Conservation (phyloP, 2,329 filamentous ascomycete genomes). For the Teratosphaeria destructans region DNA sequence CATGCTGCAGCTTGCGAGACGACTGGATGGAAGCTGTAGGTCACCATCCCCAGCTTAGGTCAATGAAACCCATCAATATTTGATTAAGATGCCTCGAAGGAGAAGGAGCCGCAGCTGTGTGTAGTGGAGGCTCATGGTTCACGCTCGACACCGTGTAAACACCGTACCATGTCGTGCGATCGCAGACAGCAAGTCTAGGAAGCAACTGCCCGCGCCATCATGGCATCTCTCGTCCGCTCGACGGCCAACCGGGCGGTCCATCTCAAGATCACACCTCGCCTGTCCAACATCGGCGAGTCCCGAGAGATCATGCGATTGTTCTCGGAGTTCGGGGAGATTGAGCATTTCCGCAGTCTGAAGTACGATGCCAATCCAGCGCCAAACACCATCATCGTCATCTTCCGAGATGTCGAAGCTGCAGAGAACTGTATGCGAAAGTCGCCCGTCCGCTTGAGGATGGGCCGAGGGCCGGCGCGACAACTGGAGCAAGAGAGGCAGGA, state of each 20-base stretch:
- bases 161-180: no score
- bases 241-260: constrained; percentile 36
- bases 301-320: constrained; percentile 39
- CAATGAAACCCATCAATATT: no score
- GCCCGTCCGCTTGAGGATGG: constrained; percentile 38
- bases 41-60: no score
- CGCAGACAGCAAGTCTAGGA: no score
- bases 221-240: constrained; percentile 15
- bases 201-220: background rate
- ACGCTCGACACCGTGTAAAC: no score
- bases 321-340: constrained; percentile 40
- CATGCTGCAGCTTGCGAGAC: no score
- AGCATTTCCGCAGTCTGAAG: constrained; percentile 38
- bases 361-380: constrained; percentile 34
- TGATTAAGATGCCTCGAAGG: no score
- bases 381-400: constrained; percentile 38
- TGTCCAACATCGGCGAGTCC: constrained; percentile 38
- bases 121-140: no score
- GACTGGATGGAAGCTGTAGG: no score
- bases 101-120: no score
- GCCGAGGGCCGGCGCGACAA: constrained; percentile 11
- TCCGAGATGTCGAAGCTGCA: constrained; percentile 31
- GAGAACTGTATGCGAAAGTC: constrained; percentile 32
- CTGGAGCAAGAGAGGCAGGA: background rate
- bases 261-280: constrained; percentile 37